These are phyloP conservation scores for Hypoxylon subgilvum DNA, from an alignment of 495 filamentous ascomycete species.

Conservation along the genomic window DNA sequence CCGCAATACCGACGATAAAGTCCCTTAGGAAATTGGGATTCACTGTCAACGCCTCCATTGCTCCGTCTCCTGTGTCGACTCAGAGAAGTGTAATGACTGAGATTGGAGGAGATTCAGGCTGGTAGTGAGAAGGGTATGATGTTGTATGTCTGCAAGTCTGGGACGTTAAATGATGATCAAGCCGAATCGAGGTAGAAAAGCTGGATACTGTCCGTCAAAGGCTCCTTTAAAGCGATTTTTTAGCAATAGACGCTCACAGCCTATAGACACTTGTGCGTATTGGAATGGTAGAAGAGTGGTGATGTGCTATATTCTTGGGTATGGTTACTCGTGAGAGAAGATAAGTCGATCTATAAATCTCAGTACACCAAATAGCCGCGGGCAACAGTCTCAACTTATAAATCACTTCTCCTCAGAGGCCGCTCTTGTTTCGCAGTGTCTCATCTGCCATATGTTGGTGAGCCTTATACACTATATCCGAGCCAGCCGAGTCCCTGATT, in stretches of 20 bases:
- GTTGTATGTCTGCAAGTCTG: too few relatives aligned
- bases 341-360: background rate
- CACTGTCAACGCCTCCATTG: conserved; percentile 3
- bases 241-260: too few relatives aligned
- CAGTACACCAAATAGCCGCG: background rate
- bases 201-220: too few relatives aligned
- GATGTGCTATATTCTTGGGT: too few relatives aligned
- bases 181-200: too few relatives aligned
- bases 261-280: too few relatives aligned
- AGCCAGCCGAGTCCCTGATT: conserved; percentile 7
- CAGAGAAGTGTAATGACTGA: background rate
- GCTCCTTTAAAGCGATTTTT: too few relatives aligned
- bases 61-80: background rate
- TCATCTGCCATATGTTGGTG: background rate
- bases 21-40: conserved; percentile 19
- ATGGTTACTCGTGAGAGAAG: too few relatives aligned
- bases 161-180: too few relatives aligned
- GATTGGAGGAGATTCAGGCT: background rate
- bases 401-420: background rate
- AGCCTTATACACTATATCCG: conserved; percentile 5
- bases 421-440: background rate
- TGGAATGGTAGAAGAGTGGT: background rate
- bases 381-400: background rate
- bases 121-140: background rate
- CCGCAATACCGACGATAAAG: conserved; percentile 27